A percentile compares a stretch with the other conserved stretches of the same genome.
Evolutionary conservation across 192 early-diverging fungal genomes (phyloP).

Genomic region (Entrophospora sp.): DNA sequence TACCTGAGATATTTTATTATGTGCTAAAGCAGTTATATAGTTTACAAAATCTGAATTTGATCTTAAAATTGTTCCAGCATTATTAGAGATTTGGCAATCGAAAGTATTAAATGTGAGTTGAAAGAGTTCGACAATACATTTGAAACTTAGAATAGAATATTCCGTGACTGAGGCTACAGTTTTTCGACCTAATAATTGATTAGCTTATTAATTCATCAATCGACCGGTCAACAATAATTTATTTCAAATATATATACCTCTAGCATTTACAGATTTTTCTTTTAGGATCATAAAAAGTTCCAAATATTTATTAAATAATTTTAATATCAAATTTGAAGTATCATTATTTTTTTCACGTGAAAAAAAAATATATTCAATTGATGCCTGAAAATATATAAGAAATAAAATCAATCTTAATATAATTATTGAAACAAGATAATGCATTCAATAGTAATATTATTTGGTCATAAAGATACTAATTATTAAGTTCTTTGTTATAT

Average conservation of each 20-base stretch:
- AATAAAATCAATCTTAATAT: neutral
- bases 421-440: neutral
- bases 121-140: constrained; percentile 27
- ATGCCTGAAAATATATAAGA: constrained; percentile 10
- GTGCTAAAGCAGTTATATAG: constrained; percentile 33
- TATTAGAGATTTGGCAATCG: neutral
- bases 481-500: constrained; percentile 29
- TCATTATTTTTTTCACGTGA: constrained; percentile 2
- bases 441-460: neutral
- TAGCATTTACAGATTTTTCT: constrained; percentile 32
- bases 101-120: constrained; percentile 29
- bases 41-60: constrained; percentile 39
- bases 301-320: constrained; percentile 39
- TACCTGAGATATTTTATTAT: constrained; percentile 30
- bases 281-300: constrained; percentile 32
- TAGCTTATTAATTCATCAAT: neutral
- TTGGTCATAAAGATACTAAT: neutral
- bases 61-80: constrained; percentile 22
- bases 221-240: neutral
- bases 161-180: neutral
- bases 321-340: constrained; percentile 30
- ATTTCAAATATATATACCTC: constrained; percentile 25
- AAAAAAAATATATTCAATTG: constrained; percentile 30
- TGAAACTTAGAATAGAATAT: constrained; percentile 20
- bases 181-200: constrained; percentile 22